phyloP scores from a whole-genome alignment of 1,284 basidiomycete species.

The Meripilus lineatus region DNA sequence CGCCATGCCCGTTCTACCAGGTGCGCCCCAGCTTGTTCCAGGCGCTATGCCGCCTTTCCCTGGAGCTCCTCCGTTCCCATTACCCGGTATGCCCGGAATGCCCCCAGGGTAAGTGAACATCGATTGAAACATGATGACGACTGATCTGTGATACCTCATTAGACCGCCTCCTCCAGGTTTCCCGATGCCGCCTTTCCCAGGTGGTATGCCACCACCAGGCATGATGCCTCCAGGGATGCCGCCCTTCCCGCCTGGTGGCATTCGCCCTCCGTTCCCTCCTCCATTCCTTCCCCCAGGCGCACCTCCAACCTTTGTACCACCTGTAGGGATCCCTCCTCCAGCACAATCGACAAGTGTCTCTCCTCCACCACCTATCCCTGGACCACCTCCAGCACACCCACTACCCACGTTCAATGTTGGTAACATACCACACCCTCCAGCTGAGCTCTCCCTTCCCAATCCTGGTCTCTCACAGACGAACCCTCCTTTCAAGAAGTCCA shows the following conservation, averaged over 20 bases:
- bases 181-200: conserved; percentile 31
- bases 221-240: conserved; percentile 28
- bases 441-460: conserved; percentile 48
- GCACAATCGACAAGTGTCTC: conserved; percentile 2
- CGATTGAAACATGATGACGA: neutral
- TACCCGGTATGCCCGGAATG: conserved; percentile 29
- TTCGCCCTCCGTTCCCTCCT: conserved; percentile 33
- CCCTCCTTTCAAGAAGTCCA: conserved; percentile 71
- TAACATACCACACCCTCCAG: conserved; percentile 10
- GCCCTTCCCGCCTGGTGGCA: conserved; percentile 35
- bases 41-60: conserved; percentile 37
- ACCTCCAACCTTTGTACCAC: conserved; percentile 22
- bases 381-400: conserved; percentile 1
- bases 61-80: conserved; percentile 34
- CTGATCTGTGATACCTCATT: conserved; percentile 8
- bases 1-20: conserved; percentile 36
- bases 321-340: conserved; percentile 19
- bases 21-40: conserved; percentile 21
- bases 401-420: conserved; percentile 7
- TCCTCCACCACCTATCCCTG: conserved; percentile 5
- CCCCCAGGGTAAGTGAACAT: conserved; percentile 39
- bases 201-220: conserved; percentile 31
- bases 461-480: conserved; percentile 57
- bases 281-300: conserved; percentile 26
- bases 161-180: conserved; percentile 45